phyloP scores from a whole-genome alignment of 805 yeast species.

The Candida insectalens region DNA sequence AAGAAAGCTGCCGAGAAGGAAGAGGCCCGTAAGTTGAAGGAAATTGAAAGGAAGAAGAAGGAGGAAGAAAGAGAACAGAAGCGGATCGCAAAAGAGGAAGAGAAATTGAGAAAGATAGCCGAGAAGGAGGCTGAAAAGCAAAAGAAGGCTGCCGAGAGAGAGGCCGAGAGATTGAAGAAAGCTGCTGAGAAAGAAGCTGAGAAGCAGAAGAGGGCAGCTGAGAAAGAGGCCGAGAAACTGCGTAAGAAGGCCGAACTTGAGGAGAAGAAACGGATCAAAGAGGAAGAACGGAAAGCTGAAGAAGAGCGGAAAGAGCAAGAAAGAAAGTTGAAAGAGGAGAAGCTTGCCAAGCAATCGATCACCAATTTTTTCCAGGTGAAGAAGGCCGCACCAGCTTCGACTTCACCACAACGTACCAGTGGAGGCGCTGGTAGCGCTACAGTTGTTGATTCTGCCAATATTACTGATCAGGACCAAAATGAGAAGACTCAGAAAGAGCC shows the following conservation, averaged over 20 bases:
- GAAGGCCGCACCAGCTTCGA: slow-evolving; percentile 3
- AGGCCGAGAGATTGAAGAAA: slow-evolving; percentile 16
- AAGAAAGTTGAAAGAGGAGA: slow-evolving; percentile 14
- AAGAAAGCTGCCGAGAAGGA: background rate
- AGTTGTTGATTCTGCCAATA: too few relatives aligned
- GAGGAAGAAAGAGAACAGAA: slow-evolving; percentile 8
- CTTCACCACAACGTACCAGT: background rate
- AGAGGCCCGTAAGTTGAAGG: background rate
- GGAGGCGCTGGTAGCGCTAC: too few relatives aligned
- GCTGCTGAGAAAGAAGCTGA: background rate
- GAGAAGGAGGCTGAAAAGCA: slow-evolving; percentile 21
- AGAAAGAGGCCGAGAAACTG: slow-evolving; percentile 17
- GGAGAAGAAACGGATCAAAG: slow-evolving; percentile 20
- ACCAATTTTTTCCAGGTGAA: slow-evolving; percentile 24
- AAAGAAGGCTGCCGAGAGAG: slow-evolving; percentile 16
- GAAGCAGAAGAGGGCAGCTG: slow-evolving; percentile 2
- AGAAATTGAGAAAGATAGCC: slow-evolving; percentile 17
- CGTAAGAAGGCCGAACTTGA: slow-evolving; percentile 26
- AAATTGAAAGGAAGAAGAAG: background rate
- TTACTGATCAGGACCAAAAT: background rate
- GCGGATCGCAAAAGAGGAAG: slow-evolving; percentile 12
- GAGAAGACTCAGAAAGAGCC: background rate
- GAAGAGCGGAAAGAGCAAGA: slow-evolving; percentile 13
- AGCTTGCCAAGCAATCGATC: slow-evolving; percentile 20
- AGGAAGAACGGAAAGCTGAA: slow-evolving; percentile 11